Conservation (phyloP, 306 rosid species). For the Purshia tridentata region DNA sequence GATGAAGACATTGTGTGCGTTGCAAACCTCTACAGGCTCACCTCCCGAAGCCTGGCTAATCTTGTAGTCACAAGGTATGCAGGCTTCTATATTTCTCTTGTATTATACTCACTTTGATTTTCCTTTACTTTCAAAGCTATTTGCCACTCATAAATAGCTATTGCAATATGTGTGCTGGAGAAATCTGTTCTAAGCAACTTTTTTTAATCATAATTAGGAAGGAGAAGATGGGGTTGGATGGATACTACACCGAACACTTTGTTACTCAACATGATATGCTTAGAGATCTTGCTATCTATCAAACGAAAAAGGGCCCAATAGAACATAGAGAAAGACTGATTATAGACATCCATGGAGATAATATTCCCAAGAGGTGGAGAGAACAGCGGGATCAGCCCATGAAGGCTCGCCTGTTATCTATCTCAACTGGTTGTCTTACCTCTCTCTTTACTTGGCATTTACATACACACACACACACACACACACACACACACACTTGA, state of each 20-base stretch:
- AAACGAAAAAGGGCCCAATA: slow-evolving; percentile 27
- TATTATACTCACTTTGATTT: not conserved
- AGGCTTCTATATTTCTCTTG: not conserved
- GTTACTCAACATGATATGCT: slow-evolving; percentile 54
- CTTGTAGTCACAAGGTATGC: slow-evolving; percentile 52
- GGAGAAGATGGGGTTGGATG: slow-evolving; percentile 26
- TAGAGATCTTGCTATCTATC: slow-evolving; percentile 56
- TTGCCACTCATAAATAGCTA: not conserved
- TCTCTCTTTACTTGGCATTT: slow-evolving; percentile 2
- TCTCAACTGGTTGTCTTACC: slow-evolving; percentile 55
- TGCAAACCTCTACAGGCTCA: slow-evolving; percentile 35
- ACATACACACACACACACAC: not conserved
- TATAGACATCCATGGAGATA: slow-evolving; percentile 40
- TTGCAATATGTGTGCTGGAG: not conserved
- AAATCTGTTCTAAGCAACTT: not conserved
- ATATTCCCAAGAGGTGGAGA: slow-evolving; percentile 59
- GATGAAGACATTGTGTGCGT: slow-evolving; percentile 39
- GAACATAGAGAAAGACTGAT: slow-evolving; percentile 43
- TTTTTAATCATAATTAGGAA: slow-evolving; percentile 34
- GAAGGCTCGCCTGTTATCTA: slow-evolving; percentile 47
- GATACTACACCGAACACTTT: slow-evolving; percentile 48
- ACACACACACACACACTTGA: too few relatives aligned
- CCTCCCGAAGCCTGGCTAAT: slow-evolving; percentile 33
- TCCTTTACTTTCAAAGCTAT: not conserved
- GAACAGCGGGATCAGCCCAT: slow-evolving; percentile 26